Conservation (phyloP, 2,329 filamentous ascomycete species). For the Colletotrichum sp. region DNA sequence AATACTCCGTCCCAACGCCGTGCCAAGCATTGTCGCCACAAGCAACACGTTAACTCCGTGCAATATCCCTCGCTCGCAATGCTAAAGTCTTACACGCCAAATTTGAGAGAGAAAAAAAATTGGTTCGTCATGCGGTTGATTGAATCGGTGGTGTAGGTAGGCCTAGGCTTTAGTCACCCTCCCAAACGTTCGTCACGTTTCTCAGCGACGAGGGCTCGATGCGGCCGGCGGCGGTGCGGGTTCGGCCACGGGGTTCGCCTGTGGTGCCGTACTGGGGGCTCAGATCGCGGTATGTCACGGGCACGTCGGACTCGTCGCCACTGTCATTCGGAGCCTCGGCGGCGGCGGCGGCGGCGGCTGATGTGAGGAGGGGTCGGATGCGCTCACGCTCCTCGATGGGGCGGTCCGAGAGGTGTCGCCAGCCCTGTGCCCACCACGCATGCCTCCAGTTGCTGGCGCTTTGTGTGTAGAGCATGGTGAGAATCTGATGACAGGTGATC, state of each 20-base stretch:
- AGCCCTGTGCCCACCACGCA: constrained; percentile 22
- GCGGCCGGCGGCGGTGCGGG: neutral
- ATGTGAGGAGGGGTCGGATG: constrained; percentile 5
- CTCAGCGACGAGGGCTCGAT: constrained; percentile 13
- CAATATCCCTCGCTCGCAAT: neutral
- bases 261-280: constrained; percentile 15
- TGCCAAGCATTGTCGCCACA: neutral
- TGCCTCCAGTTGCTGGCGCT: constrained; percentile 21
- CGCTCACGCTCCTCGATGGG: constrained; percentile 13
- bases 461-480: constrained; percentile 11
- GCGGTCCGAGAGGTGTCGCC: constrained; percentile 7
- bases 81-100: neutral
- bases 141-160: neutral
- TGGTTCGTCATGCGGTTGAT: neutral
- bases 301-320: constrained; percentile 11
- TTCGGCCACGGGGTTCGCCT: neutral
- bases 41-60: neutral
- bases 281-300: constrained; percentile 14
- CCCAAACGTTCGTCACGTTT: constrained; percentile 16
- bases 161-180: neutral
- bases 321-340: neutral
- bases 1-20: neutral
- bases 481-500: neutral
- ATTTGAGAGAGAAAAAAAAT: neutral
- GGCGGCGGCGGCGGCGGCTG: neutral